Conservation (phyloP, 176 grass and related monocot species). For the Aechmea fasciata region DNA sequence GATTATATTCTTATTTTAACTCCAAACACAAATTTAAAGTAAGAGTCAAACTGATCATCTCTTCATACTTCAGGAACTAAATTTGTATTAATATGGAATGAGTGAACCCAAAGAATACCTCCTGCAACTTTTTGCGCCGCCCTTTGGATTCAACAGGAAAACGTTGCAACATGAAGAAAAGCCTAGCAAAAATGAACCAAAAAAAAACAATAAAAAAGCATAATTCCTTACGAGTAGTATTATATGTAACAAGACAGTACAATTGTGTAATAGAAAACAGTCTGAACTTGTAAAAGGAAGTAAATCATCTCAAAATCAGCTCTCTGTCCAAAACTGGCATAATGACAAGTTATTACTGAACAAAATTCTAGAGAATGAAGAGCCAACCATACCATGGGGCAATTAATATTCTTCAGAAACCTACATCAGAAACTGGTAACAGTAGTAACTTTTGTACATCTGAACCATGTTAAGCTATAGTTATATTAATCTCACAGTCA, state of each 20-base stretch:
- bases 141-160: conserved; percentile 88
- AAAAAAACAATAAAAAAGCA: background rate
- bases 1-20: too few relatives aligned
- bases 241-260: background rate
- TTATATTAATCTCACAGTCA: too few relatives aligned
- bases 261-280: background rate
- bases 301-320: background rate
- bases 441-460: too few relatives aligned
- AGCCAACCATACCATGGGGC: background rate
- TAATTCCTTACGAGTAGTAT: background rate
- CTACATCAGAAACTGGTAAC: too few relatives aligned
- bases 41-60: too few relatives aligned
- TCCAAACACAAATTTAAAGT: too few relatives aligned
- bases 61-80: too few relatives aligned
- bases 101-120: conserved; percentile 24
- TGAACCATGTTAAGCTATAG: too few relatives aligned
- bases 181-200: conserved; percentile 14
- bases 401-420: too few relatives aligned
- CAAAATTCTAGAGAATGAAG: background rate
- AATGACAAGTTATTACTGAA: too few relatives aligned
- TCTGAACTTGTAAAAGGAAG: background rate
- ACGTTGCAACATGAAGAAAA: conserved; percentile 73
- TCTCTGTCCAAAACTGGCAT: too few relatives aligned
- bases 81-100: background rate
- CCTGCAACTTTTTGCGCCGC: conserved; percentile 59